Base-by-base conservation (phyloP, 495 filamentous ascomycete genomes). In the Hamigera avellanea region DNA sequence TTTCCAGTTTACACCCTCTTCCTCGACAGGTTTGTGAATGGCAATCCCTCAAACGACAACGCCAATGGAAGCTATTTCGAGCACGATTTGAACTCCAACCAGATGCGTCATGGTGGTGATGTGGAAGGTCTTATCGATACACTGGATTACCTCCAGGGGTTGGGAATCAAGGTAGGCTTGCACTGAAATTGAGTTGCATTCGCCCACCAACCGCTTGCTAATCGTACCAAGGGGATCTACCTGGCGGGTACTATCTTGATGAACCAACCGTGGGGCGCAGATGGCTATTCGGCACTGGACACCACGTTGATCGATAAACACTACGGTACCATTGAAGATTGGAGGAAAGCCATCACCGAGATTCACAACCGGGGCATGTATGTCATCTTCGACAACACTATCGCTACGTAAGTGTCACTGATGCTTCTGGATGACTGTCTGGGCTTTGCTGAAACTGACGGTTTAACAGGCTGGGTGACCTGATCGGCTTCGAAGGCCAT, bases 41-140 rank as follows among this genome's bases (percentile, higher is more conserved):
- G 81, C 10, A 74, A 86, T 37, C 80, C 81, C 0, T 61, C 59
- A 0, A 86, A 86, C 53, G 78, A 86, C 45, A 72, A 86, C 47
- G 66, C 67, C 14, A 85, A 86, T 51, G 75, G 65, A 2, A 83
- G 78, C 0, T 35, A 69, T 6, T 85, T 73, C 46, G 81, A 86
- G 52, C 78, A 81, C 50, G 80, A 85, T 49, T 47, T 75, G 21
- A 66, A 66, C 40, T 75, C 71, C 36, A 86, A 73, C 37, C 80
- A 83, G 52, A 70, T 85, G 55, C 75, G 81, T n/a, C 75, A 81
- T 57, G 81, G 81, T 25, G 81, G 81, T 26, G 81, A 86, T 51
- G 62, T 81, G 16, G 62, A 59, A 30, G 81, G 81, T 6, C 38
- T 86, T 23, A 43, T 73, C 30, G 74, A 80, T 42, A 77, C 73